Evolutionary conservation across 1,139 yeast species (phyloP), one percentile per base, ranked within the genome.

Genomic region (Saccharomycopsis crataegensis): DNA sequence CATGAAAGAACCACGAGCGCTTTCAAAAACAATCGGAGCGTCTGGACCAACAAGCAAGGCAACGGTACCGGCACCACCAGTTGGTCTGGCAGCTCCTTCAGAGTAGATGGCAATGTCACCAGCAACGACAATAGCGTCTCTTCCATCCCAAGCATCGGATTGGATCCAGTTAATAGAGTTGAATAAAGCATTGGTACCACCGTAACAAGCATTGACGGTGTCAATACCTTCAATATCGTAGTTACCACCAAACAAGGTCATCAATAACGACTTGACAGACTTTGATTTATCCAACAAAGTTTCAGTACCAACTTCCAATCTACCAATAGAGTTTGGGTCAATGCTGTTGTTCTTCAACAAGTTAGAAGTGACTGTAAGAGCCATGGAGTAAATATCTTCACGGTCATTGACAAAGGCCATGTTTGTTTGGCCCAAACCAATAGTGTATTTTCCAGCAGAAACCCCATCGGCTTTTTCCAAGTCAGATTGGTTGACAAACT

Each of bases 11-110:
- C 98, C 98, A 73, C 95, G 88, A 58, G 82, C 79, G 52, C 85
- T 72, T 65, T 93, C 98, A 64, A 94, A 83, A 48, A 88, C 97
- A 64, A 94, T 79, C 62, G 99, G 99, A 46, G 99, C 98, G 67
- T 94, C 96, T 54, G 98, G 96, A 53, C 99, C 99, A 66, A 94
- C 86, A 70, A 87, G 82, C 68, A 94, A 66, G 51, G 99, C 99
- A 58, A 93, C 95, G 54, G 96, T 80, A 66, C 99, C 99, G 57
- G 96, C 98, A 73, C 99, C 99, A 69, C 99, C 99, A 57, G 99
- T 93, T 65, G 99, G 99, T 77, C 99, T 85, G 55, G 99, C 99
- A 50, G 95, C 86, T 69, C 99, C 99, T 74, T 91, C 81, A 64
- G 93, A 90, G 73, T 94, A 94, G 64, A 94, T 86, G 67, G 99